These are phyloP conservation scores for Boletus subparvulus DNA, from an alignment of 768 basidiomycete species.

Conservation along the genomic window DNA sequence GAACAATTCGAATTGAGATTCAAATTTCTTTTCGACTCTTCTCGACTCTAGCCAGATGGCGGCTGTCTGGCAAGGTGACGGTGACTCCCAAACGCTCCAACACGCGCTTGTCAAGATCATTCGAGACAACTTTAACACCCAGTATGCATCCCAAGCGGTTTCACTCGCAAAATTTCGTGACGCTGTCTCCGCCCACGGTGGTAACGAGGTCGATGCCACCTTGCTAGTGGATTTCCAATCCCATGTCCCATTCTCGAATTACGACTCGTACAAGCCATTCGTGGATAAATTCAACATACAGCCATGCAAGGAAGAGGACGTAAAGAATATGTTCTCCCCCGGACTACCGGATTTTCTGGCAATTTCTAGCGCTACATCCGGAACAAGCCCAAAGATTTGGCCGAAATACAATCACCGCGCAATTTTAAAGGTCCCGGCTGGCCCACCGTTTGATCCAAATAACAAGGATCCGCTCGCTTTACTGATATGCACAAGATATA, in stretches of 20 bases:
- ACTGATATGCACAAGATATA: not conserved
- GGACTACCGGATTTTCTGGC: conserved; percentile 15
- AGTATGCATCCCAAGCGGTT: conserved; percentile 3
- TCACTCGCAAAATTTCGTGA: conserved; percentile 11
- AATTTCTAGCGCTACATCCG: conserved; percentile 17
- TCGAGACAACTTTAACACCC: conserved; percentile 9
- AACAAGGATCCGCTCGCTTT: not conserved
- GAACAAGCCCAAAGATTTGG: conserved; percentile 6
- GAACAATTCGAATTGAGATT: not conserved
- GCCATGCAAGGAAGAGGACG: conserved; percentile 21
- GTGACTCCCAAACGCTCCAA: not conserved
- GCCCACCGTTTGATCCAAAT: not conserved
- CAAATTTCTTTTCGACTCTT: not conserved
- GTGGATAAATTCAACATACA: conserved; percentile 8
- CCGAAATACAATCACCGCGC: conserved; percentile 9
- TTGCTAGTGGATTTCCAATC: conserved; percentile 8
- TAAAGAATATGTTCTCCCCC: conserved; percentile 20
- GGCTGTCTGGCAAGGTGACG: not conserved
- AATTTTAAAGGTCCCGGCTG: not conserved
- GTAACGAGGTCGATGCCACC: not conserved
- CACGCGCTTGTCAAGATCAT: not conserved
- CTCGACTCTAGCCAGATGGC: not conserved
- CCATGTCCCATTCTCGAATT: conserved; percentile 8
- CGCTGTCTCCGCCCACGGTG: not conserved
- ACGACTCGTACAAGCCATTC: conserved; percentile 18